Evolutionary conservation across 1,139 yeast genomes (phyloP).

Genomic region (Candida dubliniensis): DNA sequence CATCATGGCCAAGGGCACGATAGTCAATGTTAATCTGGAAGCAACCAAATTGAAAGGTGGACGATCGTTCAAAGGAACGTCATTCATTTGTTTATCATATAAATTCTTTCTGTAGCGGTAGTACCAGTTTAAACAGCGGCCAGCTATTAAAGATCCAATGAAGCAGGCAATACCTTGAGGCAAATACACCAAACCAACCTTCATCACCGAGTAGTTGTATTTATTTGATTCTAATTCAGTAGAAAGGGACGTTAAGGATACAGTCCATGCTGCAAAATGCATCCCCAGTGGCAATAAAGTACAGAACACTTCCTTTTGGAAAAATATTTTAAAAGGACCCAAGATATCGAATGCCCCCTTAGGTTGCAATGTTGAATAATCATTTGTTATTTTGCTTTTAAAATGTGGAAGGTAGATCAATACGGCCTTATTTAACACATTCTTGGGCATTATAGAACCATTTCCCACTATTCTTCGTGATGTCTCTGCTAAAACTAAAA

Average conservation of each 20-base stretch:
- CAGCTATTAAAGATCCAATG: conserved; percentile 49
- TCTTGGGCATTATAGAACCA: conserved; percentile 51
- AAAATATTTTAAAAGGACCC: conserved; percentile 46
- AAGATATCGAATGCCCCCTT: conserved; percentile 35
- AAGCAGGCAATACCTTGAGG: conserved; percentile 63
- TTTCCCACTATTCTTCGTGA: conserved; percentile 68
- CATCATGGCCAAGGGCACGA: conserved; percentile 28
- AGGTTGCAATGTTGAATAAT: conserved; percentile 21
- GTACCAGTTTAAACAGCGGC: conserved; percentile 43
- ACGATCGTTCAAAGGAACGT: conserved; percentile 20
- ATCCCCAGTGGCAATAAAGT: conserved; percentile 54
- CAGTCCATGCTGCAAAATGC: conserved; percentile 69
- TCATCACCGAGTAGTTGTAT: conserved; percentile 53
- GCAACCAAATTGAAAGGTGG: conserved; percentile 24
- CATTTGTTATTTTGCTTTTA: conserved; percentile 18
- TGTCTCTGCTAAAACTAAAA: conserved; percentile 67
- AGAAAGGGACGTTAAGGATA: conserved; percentile 64
- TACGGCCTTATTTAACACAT: conserved; percentile 44
- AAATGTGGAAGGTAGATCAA: conserved; percentile 25
- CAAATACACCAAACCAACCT: conserved; percentile 63
- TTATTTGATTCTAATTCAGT: conserved; percentile 42
- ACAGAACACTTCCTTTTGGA: conserved; percentile 27
- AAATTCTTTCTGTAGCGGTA: conserved; percentile 22
- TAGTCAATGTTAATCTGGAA: conserved; percentile 28
- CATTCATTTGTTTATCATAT: conserved; percentile 45